Evolutionary conservation across 1,139 yeast species (phyloP).

Genomic region (Zygoascus hellenicus): DNA sequence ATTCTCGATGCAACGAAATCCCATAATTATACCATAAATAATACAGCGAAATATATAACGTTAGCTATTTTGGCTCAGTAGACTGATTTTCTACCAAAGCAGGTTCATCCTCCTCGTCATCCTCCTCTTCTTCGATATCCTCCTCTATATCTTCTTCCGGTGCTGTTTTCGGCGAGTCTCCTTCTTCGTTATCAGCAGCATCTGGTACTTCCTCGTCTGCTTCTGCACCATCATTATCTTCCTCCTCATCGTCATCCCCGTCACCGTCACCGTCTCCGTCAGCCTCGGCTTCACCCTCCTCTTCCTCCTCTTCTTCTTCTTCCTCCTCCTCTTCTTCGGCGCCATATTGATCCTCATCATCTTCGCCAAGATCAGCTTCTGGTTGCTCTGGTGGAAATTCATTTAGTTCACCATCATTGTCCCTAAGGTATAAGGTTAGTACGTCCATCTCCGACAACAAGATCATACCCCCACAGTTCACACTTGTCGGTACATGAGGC

Average conservation of each 20-base stretch:
- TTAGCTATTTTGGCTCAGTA: too few species aligned
- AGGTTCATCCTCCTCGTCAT: constrained; percentile 15
- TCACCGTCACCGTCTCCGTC: constrained; percentile 34
- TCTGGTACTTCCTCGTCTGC: constrained; percentile 17
- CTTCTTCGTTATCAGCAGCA: constrained; percentile 16
- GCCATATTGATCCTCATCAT: constrained; percentile 36
- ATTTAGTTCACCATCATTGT: constrained; percentile 52
- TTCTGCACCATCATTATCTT: constrained; percentile 27
- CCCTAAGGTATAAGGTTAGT: constrained; percentile 21
- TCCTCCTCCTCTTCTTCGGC: constrained; percentile 35
- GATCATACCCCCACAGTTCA: constrained; percentile 31
- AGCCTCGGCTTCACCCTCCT: constrained; percentile 36
- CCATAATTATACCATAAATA: too few species aligned
- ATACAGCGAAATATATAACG: too few species aligned
- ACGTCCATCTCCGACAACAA: neutral
- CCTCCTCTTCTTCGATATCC: constrained; percentile 17
- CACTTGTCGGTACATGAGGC: neutral
- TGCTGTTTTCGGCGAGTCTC: constrained; percentile 23
- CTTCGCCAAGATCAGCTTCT: constrained; percentile 46
- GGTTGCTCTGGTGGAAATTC: constrained; percentile 77
- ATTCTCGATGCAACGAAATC: too few species aligned
- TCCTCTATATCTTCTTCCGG: constrained; percentile 24
- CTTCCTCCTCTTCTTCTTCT: constrained; percentile 34
- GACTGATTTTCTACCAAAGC: too few species aligned
- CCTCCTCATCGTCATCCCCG: constrained; percentile 30